These are phyloP conservation scores for Botrytis elliptica DNA, from an alignment of 2,329 filamentous ascomycete genomes.

Conservation along the genomic window DNA sequence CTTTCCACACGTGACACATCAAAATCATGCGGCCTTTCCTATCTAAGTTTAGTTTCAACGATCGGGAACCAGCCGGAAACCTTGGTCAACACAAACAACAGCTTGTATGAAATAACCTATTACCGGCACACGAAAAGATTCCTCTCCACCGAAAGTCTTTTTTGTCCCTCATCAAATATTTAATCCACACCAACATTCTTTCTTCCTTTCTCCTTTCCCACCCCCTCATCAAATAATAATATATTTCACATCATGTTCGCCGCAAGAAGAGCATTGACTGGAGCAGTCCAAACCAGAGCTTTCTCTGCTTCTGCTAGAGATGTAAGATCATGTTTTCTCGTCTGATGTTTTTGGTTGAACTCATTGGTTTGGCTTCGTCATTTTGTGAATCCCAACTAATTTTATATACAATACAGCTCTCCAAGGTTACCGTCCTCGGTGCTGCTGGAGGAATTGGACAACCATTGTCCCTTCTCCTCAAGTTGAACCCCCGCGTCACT, in stretches of 20 bases:
- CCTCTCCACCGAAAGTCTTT: slow-evolving; percentile 17
- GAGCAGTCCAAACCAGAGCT: slow-evolving; percentile 68
- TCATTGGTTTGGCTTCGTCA: slow-evolving; percentile 21
- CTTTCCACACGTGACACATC: background rate
- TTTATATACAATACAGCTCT: slow-evolving; percentile 60
- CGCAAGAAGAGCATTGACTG: slow-evolving; percentile 56
- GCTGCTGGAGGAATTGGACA: slow-evolving; percentile 95
- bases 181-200: slow-evolving; percentile 23
- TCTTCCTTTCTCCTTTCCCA: slow-evolving; percentile 10
- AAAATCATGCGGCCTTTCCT: background rate
- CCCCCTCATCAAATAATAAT: slow-evolving; percentile 20
- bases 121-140: background rate
- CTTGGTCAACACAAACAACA: slow-evolving; percentile 10
- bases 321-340: slow-evolving; percentile 50
- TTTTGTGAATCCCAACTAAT: slow-evolving; percentile 27
- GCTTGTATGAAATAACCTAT: background rate
- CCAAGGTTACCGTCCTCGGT: slow-evolving; percentile 97
- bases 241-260: slow-evolving; percentile 63
- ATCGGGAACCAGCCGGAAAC: slow-evolving; percentile 10
- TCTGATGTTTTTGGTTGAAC: slow-evolving; percentile 17
- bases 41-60: background rate
- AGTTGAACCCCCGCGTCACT: slow-evolving; percentile 82
- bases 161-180: slow-evolving; percentile 18
- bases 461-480: slow-evolving; percentile 95
- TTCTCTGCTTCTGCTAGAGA: slow-evolving; percentile 78